Conservation (phyloP, 169 alveolate species). For the Cryptosporidium viatorum region DNA sequence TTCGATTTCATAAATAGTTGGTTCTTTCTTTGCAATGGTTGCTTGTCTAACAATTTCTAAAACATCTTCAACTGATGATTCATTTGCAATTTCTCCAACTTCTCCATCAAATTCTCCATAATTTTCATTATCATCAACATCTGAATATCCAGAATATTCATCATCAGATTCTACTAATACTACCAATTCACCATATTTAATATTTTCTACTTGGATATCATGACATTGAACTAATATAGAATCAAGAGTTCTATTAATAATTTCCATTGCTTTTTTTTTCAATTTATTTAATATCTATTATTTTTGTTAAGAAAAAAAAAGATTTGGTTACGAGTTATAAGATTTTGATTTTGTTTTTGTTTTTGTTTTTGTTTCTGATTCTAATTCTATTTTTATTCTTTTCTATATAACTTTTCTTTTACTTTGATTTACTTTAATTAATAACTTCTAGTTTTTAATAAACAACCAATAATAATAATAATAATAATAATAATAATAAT, state of each 20-base stretch:
- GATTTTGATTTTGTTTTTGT: no score
- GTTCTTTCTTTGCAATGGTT: slow-evolving; percentile 56
- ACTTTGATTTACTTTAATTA: no score
- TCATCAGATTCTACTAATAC: slow-evolving; percentile 39
- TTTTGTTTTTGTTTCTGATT: no score
- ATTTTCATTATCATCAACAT: not conserved
- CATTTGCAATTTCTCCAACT: slow-evolving; percentile 37
- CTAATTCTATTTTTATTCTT: not conserved
- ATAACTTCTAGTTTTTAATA: no score
- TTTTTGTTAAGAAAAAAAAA: not conserved
- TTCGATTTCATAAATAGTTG: slow-evolving; percentile 65
- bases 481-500: no score
- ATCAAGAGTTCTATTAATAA: slow-evolving; percentile 32
- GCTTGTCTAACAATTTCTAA: slow-evolving; percentile 70
- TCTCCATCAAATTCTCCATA: slow-evolving; percentile 2
- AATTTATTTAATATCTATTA: not conserved
- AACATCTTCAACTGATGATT: slow-evolving; percentile 53
- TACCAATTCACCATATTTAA: slow-evolving; percentile 66
- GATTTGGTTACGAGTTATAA: no score
- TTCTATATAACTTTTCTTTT: not conserved
- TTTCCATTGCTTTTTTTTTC: slow-evolving; percentile 42
- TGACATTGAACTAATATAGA: slow-evolving; percentile 19
- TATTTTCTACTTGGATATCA: slow-evolving; percentile 31
- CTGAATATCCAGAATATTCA: slow-evolving; percentile 22
- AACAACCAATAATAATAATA: no score